Conservation (phyloP, 2,329 filamentous ascomycete genomes). For the Pseudonectria foliicola region DNA sequence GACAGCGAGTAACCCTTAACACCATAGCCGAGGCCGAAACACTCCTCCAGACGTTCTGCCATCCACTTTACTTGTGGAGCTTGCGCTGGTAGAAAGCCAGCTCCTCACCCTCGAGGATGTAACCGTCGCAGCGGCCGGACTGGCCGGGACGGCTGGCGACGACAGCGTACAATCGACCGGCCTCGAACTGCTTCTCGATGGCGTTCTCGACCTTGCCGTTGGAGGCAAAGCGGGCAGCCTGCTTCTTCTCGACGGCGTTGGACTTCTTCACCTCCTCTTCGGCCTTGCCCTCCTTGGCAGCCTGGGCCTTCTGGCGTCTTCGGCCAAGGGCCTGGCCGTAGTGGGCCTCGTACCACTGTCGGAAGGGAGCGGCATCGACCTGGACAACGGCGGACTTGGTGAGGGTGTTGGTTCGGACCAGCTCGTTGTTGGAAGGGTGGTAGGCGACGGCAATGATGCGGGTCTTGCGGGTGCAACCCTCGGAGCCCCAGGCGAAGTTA, state of each 20-base stretch:
- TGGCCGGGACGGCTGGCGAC: conserved; percentile 90
- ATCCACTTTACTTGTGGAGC: conserved; percentile 81
- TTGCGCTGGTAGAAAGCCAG: conserved; percentile 99
- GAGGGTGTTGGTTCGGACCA: conserved; percentile 99
- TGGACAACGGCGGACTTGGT: conserved; percentile 98
- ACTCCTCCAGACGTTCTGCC: conserved; percentile 14
- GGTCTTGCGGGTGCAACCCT: conserved; percentile 97
- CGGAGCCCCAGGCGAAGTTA: conserved; percentile 99
- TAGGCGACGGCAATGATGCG: conserved; percentile 97
- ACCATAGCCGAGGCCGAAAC: conserved; percentile 26
- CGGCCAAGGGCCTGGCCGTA: conserved; percentile 88
- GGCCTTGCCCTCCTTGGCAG: conserved; percentile 51
- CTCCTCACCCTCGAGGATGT: conserved; percentile 99
- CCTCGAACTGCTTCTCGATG: conserved; percentile 99
- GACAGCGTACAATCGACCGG: conserved; percentile 92
- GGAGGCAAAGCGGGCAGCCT: conserved; percentile 74
- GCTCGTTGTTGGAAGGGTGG: conserved; percentile 99
- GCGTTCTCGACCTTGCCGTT: conserved; percentile 87
- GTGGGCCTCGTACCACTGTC: conserved; percentile 99
- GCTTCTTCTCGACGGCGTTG: conserved; percentile 95
- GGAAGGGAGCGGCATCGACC: conserved; percentile 97
- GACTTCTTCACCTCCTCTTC: conserved; percentile 80
- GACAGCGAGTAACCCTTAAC: conserved; percentile 32
- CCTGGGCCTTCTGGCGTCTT: conserved; percentile 78
- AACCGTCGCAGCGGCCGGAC: conserved; percentile 93